Percentiles rank a stretch among this genome's conserved stretches.
Evolutionary conservation across 345 rosid genomes (phyloP).

Genomic region (Physaria fendleri): DNA sequence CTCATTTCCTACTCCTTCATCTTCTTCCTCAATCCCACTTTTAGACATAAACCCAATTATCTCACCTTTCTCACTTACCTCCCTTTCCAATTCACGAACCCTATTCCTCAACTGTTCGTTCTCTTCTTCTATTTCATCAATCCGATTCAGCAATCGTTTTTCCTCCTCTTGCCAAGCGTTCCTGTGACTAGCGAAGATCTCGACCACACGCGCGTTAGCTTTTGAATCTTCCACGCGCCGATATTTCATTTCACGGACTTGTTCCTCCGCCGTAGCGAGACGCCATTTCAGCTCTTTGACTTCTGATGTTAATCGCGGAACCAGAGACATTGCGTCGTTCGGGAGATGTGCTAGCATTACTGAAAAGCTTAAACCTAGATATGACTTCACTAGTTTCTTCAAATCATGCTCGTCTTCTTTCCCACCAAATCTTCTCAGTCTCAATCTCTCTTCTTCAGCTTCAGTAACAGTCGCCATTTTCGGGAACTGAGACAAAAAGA

Average conservation of each 20-base stretch:
- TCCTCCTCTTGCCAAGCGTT: constrained; percentile 90
- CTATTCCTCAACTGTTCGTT: constrained; percentile 46
- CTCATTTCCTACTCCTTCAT: constrained; percentile 1
- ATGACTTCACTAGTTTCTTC: constrained; percentile 42
- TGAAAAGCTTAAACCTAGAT: constrained; percentile 67
- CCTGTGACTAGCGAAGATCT: constrained; percentile 85
- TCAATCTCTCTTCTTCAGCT: constrained; percentile 3
- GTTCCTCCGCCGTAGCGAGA: constrained; percentile 67
- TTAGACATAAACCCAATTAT: constrained; percentile 68
- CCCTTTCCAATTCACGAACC: constrained; percentile 52
- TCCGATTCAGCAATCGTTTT: constrained; percentile 56
- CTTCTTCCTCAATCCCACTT: constrained; percentile 36
- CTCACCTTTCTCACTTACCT: constrained; percentile 57
- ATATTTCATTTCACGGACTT: constrained; percentile 73
- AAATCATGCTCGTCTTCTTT: constrained; percentile 21
- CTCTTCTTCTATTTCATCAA: constrained; percentile 57
- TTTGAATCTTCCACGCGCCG: constrained; percentile 90
- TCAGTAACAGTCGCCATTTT: constrained; percentile 28
- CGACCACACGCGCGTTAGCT: constrained; percentile 92
- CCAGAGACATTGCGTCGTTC: constrained; percentile 37
- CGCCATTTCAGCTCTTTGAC: constrained; percentile 45
- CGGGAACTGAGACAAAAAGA: constrained; percentile 6
- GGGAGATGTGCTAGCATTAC: constrained; percentile 69
- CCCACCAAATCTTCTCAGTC: neutral
- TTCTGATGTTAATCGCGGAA: constrained; percentile 43